Percentiles rank a stretch among this genome's conserved stretches.
Conservation (phyloP, 2,329 filamentous ascomycete genomes). For the Blumeria graminis region DNA sequence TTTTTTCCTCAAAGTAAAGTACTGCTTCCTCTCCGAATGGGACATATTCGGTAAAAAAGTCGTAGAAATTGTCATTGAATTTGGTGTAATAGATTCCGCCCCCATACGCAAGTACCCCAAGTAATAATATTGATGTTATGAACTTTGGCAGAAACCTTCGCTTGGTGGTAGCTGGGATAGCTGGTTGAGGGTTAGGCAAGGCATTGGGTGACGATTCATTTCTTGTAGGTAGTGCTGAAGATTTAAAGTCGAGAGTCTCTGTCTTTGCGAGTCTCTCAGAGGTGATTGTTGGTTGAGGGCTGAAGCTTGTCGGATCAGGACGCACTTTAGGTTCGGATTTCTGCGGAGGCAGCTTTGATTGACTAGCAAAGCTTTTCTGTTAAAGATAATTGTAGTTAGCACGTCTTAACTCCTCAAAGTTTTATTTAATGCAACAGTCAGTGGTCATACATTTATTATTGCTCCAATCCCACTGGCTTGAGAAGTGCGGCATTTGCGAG, state of each 20-base stretch:
- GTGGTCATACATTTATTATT: conserved; percentile 16
- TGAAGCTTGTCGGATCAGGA: conserved; percentile 22
- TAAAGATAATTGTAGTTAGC: conserved; percentile 7
- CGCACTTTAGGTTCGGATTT: conserved; percentile 24
- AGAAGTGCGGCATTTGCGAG: conserved; percentile 32
- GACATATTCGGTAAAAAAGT: conserved; percentile 94
- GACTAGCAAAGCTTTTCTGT: conserved; percentile 32
- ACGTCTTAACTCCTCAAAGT: conserved; percentile 4
- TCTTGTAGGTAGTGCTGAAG: conserved; percentile 14
- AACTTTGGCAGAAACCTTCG: conserved; percentile 50
- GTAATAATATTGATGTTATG: conserved; percentile 49
- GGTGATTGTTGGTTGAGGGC: conserved; percentile 16
- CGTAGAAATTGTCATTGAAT: conserved; percentile 91
- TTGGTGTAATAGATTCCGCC: conserved; percentile 84
- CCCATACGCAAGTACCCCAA: conserved; percentile 56
- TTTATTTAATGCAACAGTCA: conserved; percentile 1
- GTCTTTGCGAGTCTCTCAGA: conserved; percentile 6
- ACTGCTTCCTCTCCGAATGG: conserved; percentile 89
- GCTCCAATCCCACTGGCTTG: conserved; percentile 17
- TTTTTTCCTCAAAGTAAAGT: conserved; percentile 82
- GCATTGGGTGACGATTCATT: conserved; percentile 24
- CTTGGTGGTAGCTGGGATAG: conserved; percentile 24
- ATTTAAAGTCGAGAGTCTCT: background rate
- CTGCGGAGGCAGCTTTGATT: conserved; percentile 24
- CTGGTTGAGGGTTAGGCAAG: conserved; percentile 18